phyloP scores from a whole-genome alignment of 768 basidiomycete species.

The Russula lepida region DNA sequence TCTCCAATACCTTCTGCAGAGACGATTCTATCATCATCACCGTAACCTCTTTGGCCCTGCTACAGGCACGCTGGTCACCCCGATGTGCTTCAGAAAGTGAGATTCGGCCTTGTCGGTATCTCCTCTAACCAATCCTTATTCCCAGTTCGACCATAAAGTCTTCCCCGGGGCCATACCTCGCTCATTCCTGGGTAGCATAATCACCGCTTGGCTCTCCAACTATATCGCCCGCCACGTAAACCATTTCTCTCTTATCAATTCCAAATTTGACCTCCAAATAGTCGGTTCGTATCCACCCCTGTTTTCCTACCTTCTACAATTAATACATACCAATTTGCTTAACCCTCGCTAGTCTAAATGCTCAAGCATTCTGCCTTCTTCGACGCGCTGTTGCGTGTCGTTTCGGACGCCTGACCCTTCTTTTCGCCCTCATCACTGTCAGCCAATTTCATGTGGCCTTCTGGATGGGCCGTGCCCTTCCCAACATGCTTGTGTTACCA shows the following conservation, averaged over 20 bases:
- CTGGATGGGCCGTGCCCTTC: conserved; percentile 89
- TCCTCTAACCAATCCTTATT: neutral
- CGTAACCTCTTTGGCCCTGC: too few relatives aligned
- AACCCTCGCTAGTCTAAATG: conserved; percentile 58
- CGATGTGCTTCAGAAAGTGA: too few relatives aligned
- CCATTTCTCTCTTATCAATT: conserved; percentile 35
- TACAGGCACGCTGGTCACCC: too few relatives aligned
- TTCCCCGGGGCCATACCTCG: conserved; percentile 89
- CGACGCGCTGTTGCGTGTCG: conserved; percentile 51
- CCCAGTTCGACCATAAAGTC: conserved; percentile 80
- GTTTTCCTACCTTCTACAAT: neutral
- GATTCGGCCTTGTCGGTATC: neutral
- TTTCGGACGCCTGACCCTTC: conserved; percentile 50
- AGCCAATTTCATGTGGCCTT: conserved; percentile 89
- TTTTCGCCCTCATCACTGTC: conserved; percentile 61
- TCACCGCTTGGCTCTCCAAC: conserved; percentile 50
- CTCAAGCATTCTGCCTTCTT: conserved; percentile 52
- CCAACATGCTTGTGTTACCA: conserved; percentile 87
- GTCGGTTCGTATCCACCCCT: conserved; percentile 40
- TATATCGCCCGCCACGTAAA: conserved; percentile 41
- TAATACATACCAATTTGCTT: conserved; percentile 51
- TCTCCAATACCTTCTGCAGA: too few relatives aligned
- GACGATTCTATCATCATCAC: too few relatives aligned
- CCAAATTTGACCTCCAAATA: conserved; percentile 65
- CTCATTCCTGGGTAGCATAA: conserved; percentile 71